These are phyloP conservation scores for Botrytis byssoidea DNA, from an alignment of 2,329 filamentous ascomycete genomes.

Conservation along the genomic window DNA sequence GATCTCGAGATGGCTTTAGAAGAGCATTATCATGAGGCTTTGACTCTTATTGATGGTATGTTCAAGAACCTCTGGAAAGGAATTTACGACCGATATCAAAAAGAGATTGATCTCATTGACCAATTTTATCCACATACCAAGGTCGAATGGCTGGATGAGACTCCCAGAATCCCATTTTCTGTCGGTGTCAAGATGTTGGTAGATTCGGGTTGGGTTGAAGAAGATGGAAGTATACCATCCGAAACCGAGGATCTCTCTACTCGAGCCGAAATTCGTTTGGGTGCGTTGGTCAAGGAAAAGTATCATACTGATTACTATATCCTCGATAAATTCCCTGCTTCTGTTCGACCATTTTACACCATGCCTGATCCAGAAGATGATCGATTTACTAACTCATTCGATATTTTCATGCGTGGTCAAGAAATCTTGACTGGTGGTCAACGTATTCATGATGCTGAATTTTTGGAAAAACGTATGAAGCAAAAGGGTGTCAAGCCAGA, in stretches of 20 bases:
- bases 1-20: conserved; percentile 93
- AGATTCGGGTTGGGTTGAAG: conserved; percentile 71
- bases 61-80: conserved; percentile 78
- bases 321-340: conserved; percentile 85
- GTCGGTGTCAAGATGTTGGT: conserved; percentile 81
- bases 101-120: conserved; percentile 77
- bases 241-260: conserved; percentile 80
- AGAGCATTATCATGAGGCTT: conserved; percentile 84
- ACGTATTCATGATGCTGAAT: conserved; percentile 78
- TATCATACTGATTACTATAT: conserved; percentile 90
- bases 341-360: conserved; percentile 86
- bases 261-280: conserved; percentile 81
- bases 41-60: conserved; percentile 73
- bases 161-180: conserved; percentile 74
- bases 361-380: conserved; percentile 76
- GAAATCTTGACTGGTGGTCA: conserved; percentile 92
- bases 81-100: conserved; percentile 65
- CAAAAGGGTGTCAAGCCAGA: conserved; percentile 71
- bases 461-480: conserved; percentile 76
- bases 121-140: conserved; percentile 83
- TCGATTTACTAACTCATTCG: conserved; percentile 83
- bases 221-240: conserved; percentile 69
- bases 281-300: conserved; percentile 80
- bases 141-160: conserved; percentile 82
- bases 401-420: conserved; percentile 90